A percentile compares a stretch with the other conserved stretches of the same genome.
Evolutionary conservation across 495 filamentous ascomycete genomes (phyloP).

Genomic region (Chaetomium cochliodes): DNA sequence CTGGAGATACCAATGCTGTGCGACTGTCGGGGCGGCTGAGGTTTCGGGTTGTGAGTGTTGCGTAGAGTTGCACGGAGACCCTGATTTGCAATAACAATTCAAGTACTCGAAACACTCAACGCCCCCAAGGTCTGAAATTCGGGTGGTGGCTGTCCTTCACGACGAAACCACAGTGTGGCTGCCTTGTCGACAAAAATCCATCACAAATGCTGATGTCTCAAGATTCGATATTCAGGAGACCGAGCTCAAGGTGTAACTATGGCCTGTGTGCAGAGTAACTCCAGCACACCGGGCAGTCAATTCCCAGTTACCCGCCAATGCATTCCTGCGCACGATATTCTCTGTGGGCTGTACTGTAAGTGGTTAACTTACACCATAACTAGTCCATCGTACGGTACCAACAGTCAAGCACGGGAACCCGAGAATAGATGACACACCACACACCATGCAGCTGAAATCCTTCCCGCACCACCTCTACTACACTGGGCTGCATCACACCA

Average conservation of each 20-base stretch:
- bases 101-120: not conserved
- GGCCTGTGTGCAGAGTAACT: too few species aligned
- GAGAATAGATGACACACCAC: not conserved
- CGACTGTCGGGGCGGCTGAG: not conserved
- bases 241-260: not conserved
- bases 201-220: not conserved
- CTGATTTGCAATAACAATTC: slow-evolving; percentile 4
- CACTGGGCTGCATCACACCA: not conserved
- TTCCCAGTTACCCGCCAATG: too few species aligned
- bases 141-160: too few species aligned
- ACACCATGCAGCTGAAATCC: not conserved
- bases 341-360: too few species aligned
- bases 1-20: not conserved
- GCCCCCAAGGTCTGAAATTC: not conserved
- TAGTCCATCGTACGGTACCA: too few species aligned
- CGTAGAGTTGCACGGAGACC: not conserved
- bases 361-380: too few species aligned
- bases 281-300: too few species aligned
- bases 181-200: not conserved
- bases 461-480: not conserved
- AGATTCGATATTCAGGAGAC: not conserved
- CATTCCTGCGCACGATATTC: too few species aligned
- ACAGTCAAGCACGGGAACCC: not conserved
- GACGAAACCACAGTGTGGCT: not conserved
- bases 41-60: not conserved